Conservation (phyloP, 768 basidiomycete species). For the Lactarius deliciosus region DNA sequence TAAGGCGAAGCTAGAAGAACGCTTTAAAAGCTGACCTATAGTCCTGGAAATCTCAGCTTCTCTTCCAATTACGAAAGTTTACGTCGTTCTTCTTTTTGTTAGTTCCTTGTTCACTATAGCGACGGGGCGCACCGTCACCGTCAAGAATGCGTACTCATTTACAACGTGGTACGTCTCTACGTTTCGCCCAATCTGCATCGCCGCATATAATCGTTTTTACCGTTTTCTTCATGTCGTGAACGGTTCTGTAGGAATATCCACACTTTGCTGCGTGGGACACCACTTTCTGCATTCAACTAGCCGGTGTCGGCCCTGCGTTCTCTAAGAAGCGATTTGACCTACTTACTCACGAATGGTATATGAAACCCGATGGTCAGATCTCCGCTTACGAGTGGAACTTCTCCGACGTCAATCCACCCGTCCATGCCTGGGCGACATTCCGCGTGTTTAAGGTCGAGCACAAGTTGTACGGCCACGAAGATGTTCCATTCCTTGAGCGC, state of each 20-base stretch:
- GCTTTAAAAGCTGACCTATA: not conserved
- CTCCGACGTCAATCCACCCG: constrained; percentile 96
- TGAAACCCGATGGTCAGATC: constrained; percentile 98
- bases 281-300: constrained; percentile 98
- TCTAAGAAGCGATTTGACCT: constrained; percentile 98
- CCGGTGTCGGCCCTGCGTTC: constrained; percentile 91
- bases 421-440: constrained; percentile 99
- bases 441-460: constrained; percentile 99
- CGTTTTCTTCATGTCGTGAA: not conserved
- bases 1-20: not conserved
- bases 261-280: constrained; percentile 99
- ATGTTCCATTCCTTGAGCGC: constrained; percentile 89
- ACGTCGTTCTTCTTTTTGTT: not conserved
- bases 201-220: too few species aligned
- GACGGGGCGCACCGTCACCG: constrained; percentile 38
- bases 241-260: constrained; percentile 76
- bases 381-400: constrained; percentile 99
- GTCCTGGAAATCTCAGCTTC: not conserved
- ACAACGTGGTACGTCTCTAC: constrained; percentile 40
- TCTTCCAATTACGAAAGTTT: not conserved
- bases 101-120: not conserved
- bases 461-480: constrained; percentile 88
- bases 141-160: constrained; percentile 43
- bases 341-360: constrained; percentile 98
- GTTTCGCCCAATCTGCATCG: not conserved